Percentiles rank a stretch among this genome's conserved stretches.
Conservation (phyloP, 306 rosid genomes). For the Fragaria nilgerrensis region DNA sequence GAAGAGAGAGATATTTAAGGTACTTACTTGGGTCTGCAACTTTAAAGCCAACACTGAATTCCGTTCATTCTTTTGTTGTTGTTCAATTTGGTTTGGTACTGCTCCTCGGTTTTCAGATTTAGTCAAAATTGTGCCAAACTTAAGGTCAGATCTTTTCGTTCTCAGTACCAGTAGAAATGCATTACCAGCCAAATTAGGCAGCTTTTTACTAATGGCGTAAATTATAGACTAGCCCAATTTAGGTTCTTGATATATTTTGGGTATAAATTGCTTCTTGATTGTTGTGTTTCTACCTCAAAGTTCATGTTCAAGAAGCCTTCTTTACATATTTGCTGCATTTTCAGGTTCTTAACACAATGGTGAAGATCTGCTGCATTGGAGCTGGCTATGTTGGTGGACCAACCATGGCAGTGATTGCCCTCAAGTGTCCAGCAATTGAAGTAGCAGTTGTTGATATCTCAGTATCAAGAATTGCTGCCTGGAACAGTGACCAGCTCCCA, state of each 20-base stretch:
- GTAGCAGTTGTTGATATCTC: conserved; percentile 83
- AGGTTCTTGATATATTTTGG: background rate
- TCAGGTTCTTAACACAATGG: conserved; percentile 39
- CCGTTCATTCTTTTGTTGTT: background rate
- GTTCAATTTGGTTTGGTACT: background rate
- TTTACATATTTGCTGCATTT: conserved; percentile 9
- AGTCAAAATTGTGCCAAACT: background rate
- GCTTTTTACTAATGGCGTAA: background rate
- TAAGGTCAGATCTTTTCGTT: background rate
- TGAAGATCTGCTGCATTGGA: conserved; percentile 84
- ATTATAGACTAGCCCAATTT: background rate
- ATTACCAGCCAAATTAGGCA: conserved; percentile 4
- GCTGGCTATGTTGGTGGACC: conserved; percentile 92
- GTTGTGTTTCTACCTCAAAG: background rate
- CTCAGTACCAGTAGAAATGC: background rate
- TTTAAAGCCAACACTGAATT: background rate
- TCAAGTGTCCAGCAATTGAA: conserved; percentile 66
- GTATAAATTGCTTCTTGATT: background rate
- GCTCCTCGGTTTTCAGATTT: background rate
- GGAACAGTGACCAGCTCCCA: conserved; percentile 79
- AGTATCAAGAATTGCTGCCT: conserved; percentile 58
- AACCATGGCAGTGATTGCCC: conserved; percentile 82
- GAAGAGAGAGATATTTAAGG: background rate
- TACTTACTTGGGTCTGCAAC: conserved; percentile 1
- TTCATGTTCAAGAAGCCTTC: background rate